Conservation (phyloP, 129 eudicot genomes). For the Centella asiatica region DNA sequence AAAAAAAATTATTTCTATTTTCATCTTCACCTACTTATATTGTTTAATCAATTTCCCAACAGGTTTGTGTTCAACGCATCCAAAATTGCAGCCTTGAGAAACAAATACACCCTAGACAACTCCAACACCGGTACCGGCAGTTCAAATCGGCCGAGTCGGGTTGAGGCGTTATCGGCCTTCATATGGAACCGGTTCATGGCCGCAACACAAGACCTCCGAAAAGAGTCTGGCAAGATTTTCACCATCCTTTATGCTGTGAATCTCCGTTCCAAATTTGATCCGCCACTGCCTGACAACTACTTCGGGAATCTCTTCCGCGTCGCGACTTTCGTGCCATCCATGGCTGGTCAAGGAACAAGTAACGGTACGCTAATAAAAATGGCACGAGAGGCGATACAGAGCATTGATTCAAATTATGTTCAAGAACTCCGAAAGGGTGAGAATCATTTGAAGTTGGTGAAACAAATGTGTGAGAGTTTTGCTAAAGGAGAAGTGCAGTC, state of each 20-base stretch:
- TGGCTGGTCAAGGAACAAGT: neutral
- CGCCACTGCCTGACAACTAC: constrained; percentile 12
- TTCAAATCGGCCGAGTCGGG: neutral
- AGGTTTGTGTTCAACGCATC: constrained; percentile 13
- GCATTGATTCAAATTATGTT: neutral
- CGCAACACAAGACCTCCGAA: neutral
- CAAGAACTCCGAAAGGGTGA: constrained; percentile 13
- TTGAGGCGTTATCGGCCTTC: constrained; percentile 14
- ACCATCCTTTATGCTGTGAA: constrained; percentile 24
- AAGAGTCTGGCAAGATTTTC: neutral
- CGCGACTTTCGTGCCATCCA: constrained; percentile 12
- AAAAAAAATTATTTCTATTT: too few relatives aligned
- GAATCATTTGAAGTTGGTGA: constrained; percentile 4
- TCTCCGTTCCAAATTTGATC: constrained; percentile 16
- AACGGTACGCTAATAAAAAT: constrained; percentile 4
- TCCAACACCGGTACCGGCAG: neutral
- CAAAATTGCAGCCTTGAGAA: neutral
- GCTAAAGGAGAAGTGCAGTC: constrained; percentile 12
- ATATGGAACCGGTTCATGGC: constrained; percentile 12
- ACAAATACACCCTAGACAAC: neutral
- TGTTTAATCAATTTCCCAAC: too few relatives aligned
- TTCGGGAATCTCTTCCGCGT: constrained; percentile 24
- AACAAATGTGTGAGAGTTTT: neutral
- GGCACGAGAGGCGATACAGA: constrained; percentile 12
- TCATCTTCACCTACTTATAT: too few relatives aligned